Evolutionary conservation across 192 early-diverging fungal genomes (phyloP).

Genomic region (Linderina pennispora): DNA sequence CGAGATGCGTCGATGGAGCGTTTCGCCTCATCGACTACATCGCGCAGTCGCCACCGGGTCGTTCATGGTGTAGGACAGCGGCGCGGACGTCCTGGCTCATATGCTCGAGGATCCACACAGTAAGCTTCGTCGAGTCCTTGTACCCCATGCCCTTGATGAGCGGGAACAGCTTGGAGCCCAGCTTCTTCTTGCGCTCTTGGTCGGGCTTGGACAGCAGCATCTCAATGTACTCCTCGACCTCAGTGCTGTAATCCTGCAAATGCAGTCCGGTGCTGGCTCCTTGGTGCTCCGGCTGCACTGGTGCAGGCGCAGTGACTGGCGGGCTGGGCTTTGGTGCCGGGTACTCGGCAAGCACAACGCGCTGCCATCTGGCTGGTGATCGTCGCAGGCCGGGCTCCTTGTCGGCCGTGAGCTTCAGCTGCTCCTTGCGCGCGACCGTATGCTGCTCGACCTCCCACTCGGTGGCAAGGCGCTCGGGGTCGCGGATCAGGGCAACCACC

Average conservation of each 20-base stretch:
- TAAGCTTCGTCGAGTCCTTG: conserved; percentile 46
- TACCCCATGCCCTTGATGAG: conserved; percentile 49
- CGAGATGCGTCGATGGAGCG: conserved; percentile 13
- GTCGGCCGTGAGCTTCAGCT: no score
- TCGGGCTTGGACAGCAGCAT: conserved; percentile 41
- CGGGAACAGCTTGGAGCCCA: conserved; percentile 48
- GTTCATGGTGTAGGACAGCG: conserved; percentile 46
- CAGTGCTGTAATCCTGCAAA: conserved; percentile 28
- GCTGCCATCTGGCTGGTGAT: conserved; percentile 1
- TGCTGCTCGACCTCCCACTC: conserved; percentile 40
- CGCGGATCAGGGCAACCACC: conserved; percentile 34
- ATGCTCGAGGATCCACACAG: conserved; percentile 49
- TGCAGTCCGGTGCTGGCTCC: conserved; percentile 11
- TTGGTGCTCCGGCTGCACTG: not conserved
- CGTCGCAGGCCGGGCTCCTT: not conserved
- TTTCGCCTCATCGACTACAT: conserved; percentile 41
- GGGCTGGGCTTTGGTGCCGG: not conserved
- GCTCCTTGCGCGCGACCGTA: conserved; percentile 1
- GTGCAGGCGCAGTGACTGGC: not conserved
- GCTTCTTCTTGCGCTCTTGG: conserved; percentile 47
- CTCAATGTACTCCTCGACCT: conserved; percentile 43
- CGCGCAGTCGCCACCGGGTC: conserved; percentile 22
- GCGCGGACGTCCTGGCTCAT: conserved; percentile 44
- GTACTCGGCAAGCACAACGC: not conserved
- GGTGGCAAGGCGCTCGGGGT: conserved; percentile 25